phyloP scores from a whole-genome alignment of 768 basidiomycete species.

The Leccinum boreale region DNA sequence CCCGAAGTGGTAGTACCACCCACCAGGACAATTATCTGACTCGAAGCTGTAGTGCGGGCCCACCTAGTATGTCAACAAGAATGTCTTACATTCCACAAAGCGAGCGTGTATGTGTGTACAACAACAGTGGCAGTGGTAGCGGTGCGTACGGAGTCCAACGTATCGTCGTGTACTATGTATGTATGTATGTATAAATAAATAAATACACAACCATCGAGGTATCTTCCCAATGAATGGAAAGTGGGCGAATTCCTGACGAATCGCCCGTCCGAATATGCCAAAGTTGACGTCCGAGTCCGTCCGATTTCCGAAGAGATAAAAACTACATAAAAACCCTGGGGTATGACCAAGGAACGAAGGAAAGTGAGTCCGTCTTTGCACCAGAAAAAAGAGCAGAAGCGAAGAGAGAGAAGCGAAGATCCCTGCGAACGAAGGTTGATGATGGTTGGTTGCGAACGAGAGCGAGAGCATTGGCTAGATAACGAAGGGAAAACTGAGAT shows the following conservation, averaged over 20 bases:
- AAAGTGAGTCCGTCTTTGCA: conserved; percentile 12
- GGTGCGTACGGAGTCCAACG: background rate
- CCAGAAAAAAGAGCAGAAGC: conserved; percentile 3
- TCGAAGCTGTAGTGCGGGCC: background rate
- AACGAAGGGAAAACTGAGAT: background rate
- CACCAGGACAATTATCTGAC: background rate
- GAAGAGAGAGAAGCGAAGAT: background rate
- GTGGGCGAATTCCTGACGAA: background rate
- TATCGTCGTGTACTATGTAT: background rate
- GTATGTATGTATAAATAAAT: background rate
- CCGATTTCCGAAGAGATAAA: conserved; percentile 4
- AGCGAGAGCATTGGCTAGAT: conserved; percentile 9
- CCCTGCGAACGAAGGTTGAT: conserved; percentile 18
- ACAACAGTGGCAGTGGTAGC: background rate
- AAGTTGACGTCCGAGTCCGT: conserved; percentile 1
- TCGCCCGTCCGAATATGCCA: background rate
- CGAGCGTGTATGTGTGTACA: conserved; percentile 1
- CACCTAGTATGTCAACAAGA: background rate
- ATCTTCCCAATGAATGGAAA: background rate
- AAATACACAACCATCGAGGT: conserved; percentile 4
- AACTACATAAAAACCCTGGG: conserved; percentile 1
- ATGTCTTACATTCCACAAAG: conserved; percentile 14
- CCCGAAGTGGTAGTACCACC: too few species aligned
- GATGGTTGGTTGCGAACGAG: background rate
- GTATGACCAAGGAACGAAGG: background rate